Evolutionary conservation across 208 protist species (phyloP).

Genomic region (Wallacemonas sp.): DNA sequence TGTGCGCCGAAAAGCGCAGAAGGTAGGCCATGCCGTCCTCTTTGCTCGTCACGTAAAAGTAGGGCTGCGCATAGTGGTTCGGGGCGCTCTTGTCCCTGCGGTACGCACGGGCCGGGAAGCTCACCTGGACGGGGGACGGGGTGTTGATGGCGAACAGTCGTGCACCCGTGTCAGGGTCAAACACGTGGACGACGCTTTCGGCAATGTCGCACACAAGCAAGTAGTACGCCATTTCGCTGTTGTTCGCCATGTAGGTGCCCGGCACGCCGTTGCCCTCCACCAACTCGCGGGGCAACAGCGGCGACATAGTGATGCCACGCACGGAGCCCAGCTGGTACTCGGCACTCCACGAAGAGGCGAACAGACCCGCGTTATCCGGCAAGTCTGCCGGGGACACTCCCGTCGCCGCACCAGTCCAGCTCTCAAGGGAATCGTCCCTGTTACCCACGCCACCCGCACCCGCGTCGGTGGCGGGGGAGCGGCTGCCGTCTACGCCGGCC

Average conservation of each 20-base stretch:
- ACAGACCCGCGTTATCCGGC: constrained; percentile 52
- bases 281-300: constrained; percentile 58
- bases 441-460: neutral
- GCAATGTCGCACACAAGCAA: constrained; percentile 80
- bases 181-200: constrained; percentile 70
- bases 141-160: constrained; percentile 67
- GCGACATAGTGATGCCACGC: constrained; percentile 78
- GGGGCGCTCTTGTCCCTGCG: neutral
- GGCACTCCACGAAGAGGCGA: constrained; percentile 74
- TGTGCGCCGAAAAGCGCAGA: constrained; percentile 51
- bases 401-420: neutral
- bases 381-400: neutral
- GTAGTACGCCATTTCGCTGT: constrained; percentile 51
- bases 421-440: neutral
- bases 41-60: constrained; percentile 89
- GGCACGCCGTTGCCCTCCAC: constrained; percentile 55
- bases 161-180: constrained; percentile 63
- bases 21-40: constrained; percentile 83
- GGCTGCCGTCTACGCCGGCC: neutral
- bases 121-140: constrained; percentile 84
- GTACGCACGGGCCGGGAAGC: constrained; percentile 63
- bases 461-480: neutral
- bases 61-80: constrained; percentile 48
- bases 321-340: constrained; percentile 73
- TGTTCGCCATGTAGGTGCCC: constrained; percentile 50